Evolutionary conservation across 2,329 filamentous ascomycete species (phyloP).

Genomic region (Didymella pinodella): DNA sequence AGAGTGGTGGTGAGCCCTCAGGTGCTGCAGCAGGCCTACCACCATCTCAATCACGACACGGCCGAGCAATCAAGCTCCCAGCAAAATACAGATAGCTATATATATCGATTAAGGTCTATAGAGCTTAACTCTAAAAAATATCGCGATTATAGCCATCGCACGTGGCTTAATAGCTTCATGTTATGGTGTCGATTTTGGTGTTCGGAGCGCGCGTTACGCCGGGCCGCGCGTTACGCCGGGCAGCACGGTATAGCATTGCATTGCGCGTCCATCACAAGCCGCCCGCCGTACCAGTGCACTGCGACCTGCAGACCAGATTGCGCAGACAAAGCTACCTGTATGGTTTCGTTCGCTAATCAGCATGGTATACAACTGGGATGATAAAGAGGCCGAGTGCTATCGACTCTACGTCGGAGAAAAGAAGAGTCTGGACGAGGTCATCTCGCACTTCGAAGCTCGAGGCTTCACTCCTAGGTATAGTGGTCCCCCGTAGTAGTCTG

Average conservation of each 20-base stretch:
- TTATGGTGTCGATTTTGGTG: no score
- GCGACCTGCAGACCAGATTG: background rate
- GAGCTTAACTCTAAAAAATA: no score
- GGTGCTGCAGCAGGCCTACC: no score
- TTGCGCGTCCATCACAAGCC: background rate
- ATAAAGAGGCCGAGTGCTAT: slow-evolving; percentile 70
- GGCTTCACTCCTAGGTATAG: slow-evolving; percentile 74
- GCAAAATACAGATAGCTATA: no score
- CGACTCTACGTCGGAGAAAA: slow-evolving; percentile 80
- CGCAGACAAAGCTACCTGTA: background rate
- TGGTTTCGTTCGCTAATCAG: background rate
- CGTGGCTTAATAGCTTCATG: no score
- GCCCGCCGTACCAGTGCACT: slow-evolving; percentile 20
- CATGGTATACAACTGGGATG: slow-evolving; percentile 69
- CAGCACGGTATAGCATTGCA: background rate
- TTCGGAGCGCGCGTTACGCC: no score
- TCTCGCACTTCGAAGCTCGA: slow-evolving; percentile 69
- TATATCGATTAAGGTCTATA: no score
- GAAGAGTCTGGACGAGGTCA: slow-evolving; percentile 76
- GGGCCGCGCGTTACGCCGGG: no score
- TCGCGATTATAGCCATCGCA: no score
- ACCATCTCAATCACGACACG: no score
- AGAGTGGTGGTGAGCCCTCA: no score
- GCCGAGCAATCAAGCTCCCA: no score
- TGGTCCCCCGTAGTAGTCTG: slow-evolving; percentile 7